Evolutionary conservation across 2,329 filamentous ascomycete species (phyloP).

Genomic region (Aureobasidium subglaciale): DNA sequence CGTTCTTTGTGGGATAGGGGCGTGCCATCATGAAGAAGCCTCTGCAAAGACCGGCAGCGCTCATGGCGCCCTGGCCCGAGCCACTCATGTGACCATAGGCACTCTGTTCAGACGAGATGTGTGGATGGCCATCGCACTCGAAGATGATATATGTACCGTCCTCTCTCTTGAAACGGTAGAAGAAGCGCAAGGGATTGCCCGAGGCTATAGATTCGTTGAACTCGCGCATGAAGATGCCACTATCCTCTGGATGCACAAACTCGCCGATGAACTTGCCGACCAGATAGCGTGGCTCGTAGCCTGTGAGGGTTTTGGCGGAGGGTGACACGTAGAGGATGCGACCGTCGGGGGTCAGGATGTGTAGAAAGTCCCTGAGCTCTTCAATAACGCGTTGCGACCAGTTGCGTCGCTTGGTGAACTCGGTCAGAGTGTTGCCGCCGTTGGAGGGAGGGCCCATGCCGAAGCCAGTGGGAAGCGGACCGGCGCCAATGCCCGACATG

Average conservation of each 20-base stretch:
- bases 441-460: constrained; percentile 37
- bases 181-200: constrained; percentile 72
- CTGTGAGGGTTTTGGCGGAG: constrained; percentile 66
- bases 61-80: constrained; percentile 48
- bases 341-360: constrained; percentile 79
- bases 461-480: constrained; percentile 50
- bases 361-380: constrained; percentile 80
- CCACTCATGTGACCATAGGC: constrained; percentile 34
- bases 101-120: constrained; percentile 65
- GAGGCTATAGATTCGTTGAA: constrained; percentile 83
- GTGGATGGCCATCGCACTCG: constrained; percentile 87
- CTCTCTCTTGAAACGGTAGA: constrained; percentile 73
- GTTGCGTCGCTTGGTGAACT: constrained; percentile 61
- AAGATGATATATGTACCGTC: constrained; percentile 73
- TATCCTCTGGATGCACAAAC: constrained; percentile 79
- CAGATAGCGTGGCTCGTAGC: constrained; percentile 64
- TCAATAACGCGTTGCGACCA: constrained; percentile 88
- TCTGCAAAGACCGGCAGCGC: constrained; percentile 61
- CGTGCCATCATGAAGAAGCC: constrained; percentile 92
- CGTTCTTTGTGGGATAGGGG: constrained; percentile 83
- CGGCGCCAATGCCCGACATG: constrained; percentile 44
- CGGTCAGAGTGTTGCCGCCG: constrained; percentile 51
- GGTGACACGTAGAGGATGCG: constrained; percentile 81
- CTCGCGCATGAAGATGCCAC: constrained; percentile 73
- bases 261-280: constrained; percentile 71